Base-by-base conservation (phyloP, 371 early-diverging fungal species). In the Rhizopus arrhizus region DNA sequence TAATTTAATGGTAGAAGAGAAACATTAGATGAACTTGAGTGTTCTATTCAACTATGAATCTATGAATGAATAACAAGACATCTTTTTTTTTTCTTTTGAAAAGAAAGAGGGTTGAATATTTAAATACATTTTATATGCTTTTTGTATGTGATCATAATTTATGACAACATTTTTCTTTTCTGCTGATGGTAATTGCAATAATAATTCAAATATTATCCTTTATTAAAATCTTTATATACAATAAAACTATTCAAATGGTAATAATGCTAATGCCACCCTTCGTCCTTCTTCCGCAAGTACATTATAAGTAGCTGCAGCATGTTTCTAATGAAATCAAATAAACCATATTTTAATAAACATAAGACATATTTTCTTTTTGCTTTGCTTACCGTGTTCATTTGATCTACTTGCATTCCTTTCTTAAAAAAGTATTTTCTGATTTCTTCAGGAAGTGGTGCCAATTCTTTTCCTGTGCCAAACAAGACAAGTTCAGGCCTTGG, bases 241-340 rank as follows among this genome's bases (percentile, higher is more conserved):
- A 43, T n/a, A 43, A 48, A 48, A 10, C 28, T 48, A 48, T 48
- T 74, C 75, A 34, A 83, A 47, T 32, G 86, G 86, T 34, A 85
- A 64, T 36, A 85, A 58, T 9, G 82, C 84, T 36, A 79, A 83
- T 13, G 86, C 86, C 42, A 85, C 77, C 41, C 84, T 74, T 53
- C 86, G 72, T 45, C 86, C 86, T 71, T 85, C 86, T 51, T 85
- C 86, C 15, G 82, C 84, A 9, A 85, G 58, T 58, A 85, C 83
- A 65, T 85, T 85, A 48, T 83, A 85, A 1, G 86, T 85, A 3
- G 86, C 80, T 5, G 83, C 78, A 32, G 86, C 86, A 55, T 83
- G 82, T 72, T 82, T 83, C 86, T 85, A 69, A 16, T 55, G 57
- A 9, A 42, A 45, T 35, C 10, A 50, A 56, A 38, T 43, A 29